These are phyloP conservation scores for Leishmania arabica DNA, from an alignment of 208 protist genomes.

Conservation along the genomic window DNA sequence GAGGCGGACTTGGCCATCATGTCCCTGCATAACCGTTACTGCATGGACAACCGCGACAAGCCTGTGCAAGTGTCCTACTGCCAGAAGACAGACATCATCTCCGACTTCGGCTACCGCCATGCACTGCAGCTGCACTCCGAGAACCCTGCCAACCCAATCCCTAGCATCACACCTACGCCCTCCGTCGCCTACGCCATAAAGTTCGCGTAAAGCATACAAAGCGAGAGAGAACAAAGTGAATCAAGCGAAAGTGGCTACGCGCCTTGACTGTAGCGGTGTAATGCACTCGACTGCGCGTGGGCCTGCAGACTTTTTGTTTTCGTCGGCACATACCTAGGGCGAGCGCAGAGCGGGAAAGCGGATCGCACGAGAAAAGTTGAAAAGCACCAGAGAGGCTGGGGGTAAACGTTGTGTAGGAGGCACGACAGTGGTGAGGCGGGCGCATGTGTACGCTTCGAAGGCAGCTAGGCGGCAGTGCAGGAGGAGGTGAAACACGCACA, in stretches of 20 bases:
- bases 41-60: constrained; percentile 55
- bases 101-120: constrained; percentile 66
- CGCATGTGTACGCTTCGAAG: neutral
- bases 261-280: neutral
- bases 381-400: neutral
- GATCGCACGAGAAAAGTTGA: neutral
- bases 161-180: constrained; percentile 17
- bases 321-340: too few relatives aligned
- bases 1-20: constrained; percentile 65
- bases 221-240: too few relatives aligned
- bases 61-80: constrained; percentile 72
- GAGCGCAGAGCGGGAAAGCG: neutral
- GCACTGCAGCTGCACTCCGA: constrained; percentile 50
- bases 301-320: neutral
- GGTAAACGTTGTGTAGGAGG: neutral
- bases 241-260: neutral
- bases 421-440: neutral
- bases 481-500: neutral
- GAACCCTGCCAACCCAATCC: constrained; percentile 65
- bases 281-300: neutral
- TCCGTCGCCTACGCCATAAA: constrained; percentile 30
- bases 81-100: constrained; percentile 57
- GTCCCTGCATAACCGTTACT: constrained; percentile 48
- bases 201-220: constrained; percentile 11
- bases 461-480: neutral